phyloP scores from a whole-genome alignment of 1,284 basidiomycete species.

The Tylopilus sp. region DNA sequence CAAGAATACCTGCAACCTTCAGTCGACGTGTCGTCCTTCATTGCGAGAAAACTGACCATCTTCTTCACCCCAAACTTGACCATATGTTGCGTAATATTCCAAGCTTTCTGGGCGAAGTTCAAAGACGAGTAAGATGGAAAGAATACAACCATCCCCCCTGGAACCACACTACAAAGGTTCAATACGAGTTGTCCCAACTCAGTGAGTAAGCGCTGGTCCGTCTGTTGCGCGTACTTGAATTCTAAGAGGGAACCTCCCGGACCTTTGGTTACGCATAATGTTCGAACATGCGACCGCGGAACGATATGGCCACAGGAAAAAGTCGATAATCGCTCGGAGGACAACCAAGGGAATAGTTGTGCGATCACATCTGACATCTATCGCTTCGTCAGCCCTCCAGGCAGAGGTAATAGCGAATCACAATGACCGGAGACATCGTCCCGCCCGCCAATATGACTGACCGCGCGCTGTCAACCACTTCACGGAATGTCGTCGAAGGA shows the following conservation, averaged over 20 bases:
- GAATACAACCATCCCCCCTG: constrained; percentile 91
- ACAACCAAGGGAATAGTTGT: constrained; percentile 78
- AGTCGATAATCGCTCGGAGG: constrained; percentile 61
- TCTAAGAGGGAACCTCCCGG: constrained; percentile 76
- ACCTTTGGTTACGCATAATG: constrained; percentile 76
- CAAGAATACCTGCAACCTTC: constrained; percentile 67
- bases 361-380: constrained; percentile 87
- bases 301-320: constrained; percentile 96
- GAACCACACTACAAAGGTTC: constrained; percentile 78
- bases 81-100: constrained; percentile 65
- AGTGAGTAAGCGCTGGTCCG: constrained; percentile 66
- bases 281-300: constrained; percentile 75
- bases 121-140: constrained; percentile 91
- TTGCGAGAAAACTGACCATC: constrained; percentile 40
- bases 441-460: constrained; percentile 91
- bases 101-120: constrained; percentile 63
- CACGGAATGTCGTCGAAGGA: constrained; percentile 83
- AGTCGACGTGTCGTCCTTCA: background rate
- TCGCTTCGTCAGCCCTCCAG: constrained; percentile 8
- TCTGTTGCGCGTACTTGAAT: constrained; percentile 81
- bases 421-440: constrained; percentile 90
- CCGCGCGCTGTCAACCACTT: constrained; percentile 77
- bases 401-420: constrained; percentile 12
- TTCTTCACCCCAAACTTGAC: constrained; percentile 72
- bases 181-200: constrained; percentile 84